A percentile compares a stretch with the other conserved stretches of the same genome.
Conservation (phyloP, 2,329 filamentous ascomycete species). For the Hymenoscyphus scutula region DNA sequence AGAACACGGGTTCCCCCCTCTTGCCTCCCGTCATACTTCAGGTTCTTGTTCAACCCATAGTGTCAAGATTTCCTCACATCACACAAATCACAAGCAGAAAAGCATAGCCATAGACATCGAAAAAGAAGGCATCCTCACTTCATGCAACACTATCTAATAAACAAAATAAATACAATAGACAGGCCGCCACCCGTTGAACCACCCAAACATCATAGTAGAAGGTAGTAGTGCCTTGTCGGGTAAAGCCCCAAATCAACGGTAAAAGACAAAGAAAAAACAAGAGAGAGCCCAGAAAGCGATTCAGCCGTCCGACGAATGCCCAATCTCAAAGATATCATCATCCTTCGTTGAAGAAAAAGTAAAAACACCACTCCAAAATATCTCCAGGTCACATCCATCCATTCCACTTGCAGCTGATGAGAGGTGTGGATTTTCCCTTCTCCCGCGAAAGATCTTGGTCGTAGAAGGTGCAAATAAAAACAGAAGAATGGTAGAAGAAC, state of each 20-base stretch:
- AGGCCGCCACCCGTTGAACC: neutral
- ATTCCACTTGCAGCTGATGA: neutral
- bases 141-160: neutral
- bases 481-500: neutral
- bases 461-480: constrained; percentile 2
- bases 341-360: neutral
- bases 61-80: too few relatives aligned
- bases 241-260: neutral
- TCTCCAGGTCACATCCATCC: neutral
- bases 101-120: too few relatives aligned
- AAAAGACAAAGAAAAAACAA: neutral
- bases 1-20: too few relatives aligned
- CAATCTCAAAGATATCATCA: constrained; percentile 1
- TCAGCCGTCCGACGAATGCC: neutral
- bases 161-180: constrained; percentile 3
- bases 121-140: neutral
- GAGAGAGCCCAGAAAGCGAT: neutral
- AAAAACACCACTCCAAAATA: neutral
- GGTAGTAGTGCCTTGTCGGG: neutral
- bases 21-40: too few relatives aligned
- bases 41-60: too few relatives aligned
- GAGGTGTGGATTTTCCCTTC: neutral
- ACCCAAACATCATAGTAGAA: neutral
- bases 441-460: neutral
- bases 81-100: too few relatives aligned